phyloP scores from a whole-genome alignment of 2,329 filamentous ascomycete species.

The Fusarium globosum region DNA sequence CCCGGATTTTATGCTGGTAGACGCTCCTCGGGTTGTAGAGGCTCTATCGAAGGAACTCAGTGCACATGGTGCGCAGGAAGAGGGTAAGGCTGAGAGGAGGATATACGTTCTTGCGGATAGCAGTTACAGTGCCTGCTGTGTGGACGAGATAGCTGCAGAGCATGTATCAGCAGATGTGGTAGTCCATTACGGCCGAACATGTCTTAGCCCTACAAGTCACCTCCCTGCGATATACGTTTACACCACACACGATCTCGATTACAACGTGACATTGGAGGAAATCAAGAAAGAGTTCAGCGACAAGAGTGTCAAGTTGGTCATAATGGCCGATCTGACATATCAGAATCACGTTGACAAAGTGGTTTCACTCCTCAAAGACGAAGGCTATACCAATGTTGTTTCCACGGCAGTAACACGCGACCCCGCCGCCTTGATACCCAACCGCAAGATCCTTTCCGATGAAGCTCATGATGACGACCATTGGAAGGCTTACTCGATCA shows the following conservation, averaged over 20 bases:
- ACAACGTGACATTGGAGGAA: slow-evolving; percentile 64
- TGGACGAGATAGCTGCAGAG: slow-evolving; percentile 96
- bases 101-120: slow-evolving; percentile 94
- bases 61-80: slow-evolving; percentile 13
- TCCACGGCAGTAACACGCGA: slow-evolving; percentile 80
- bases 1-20: slow-evolving; percentile 89
- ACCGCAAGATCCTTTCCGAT: slow-evolving; percentile 73
- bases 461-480: slow-evolving; percentile 54
- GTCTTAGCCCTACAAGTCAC: slow-evolving; percentile 87
- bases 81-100: slow-evolving; percentile 41
- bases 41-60: slow-evolving; percentile 52
- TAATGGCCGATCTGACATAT: slow-evolving; percentile 93
- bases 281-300: slow-evolving; percentile 78
- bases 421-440: slow-evolving; percentile 84
- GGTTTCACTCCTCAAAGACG: slow-evolving; percentile 61
- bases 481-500: slow-evolving; percentile 77
- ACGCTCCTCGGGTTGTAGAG: slow-evolving; percentile 84
- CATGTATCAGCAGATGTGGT: slow-evolving; percentile 91
- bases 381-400: slow-evolving; percentile 77
- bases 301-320: slow-evolving; percentile 71
- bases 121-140: slow-evolving; percentile 96
- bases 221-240: slow-evolving; percentile 93
- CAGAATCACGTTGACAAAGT: slow-evolving; percentile 76
- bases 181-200: slow-evolving; percentile 93
- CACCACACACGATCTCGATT: slow-evolving; percentile 76